Base-by-base conservation (phyloP, 192 early-diverging fungal species). In the Phycomyces blakesleeanus region DNA sequence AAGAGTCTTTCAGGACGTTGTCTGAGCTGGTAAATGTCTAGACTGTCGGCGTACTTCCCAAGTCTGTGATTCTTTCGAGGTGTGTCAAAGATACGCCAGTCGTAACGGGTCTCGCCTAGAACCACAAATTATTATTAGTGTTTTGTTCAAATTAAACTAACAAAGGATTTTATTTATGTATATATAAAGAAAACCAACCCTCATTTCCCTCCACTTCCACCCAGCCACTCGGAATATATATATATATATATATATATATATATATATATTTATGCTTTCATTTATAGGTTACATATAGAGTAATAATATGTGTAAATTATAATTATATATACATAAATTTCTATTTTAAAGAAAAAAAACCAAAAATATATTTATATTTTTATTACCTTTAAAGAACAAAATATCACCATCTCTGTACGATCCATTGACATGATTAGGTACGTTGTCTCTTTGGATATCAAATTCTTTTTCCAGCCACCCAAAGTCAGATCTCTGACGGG, bases 81-180 rank as follows among this genome's bases (percentile, higher is more conserved):
- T 22, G 39, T 53, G 26, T 75, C 73, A 39, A 63, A 70, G 6
- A 75, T 70, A 12, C 73, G 57, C 72, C 72, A 74, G 27, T 74
- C 63, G 47, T 74, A 74, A 15, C 72, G 63, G 5, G 67, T 74
- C 49, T 64, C 63, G 47, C 61, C 69, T 55, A 41, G 16, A 55
- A 4, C 7, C 11, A 25, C 44, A 8, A n/a, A 0, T 14, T 53
- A 53, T 53, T 11, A 53, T 14, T 22, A 53, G 26, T 14, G 51
- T 27, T 64, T 25, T 55, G 25, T 51, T 40, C 55, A 41, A 29
- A n/a, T n/a, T n/a, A n/a, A n/a, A n/a, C n/a, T n/a, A n/a, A n/a
- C n/a, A n/a, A n/a, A n/a, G n/a, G n/a, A n/a, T n/a, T n/a, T n/a
- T n/a, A n/a, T n/a, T n/a, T n/a, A n/a, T n/a, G n/a, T n/a, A n/a